Evolutionary conservation across 2,329 filamentous ascomycete species (phyloP).

Genomic region (Seiridium cupressi): DNA sequence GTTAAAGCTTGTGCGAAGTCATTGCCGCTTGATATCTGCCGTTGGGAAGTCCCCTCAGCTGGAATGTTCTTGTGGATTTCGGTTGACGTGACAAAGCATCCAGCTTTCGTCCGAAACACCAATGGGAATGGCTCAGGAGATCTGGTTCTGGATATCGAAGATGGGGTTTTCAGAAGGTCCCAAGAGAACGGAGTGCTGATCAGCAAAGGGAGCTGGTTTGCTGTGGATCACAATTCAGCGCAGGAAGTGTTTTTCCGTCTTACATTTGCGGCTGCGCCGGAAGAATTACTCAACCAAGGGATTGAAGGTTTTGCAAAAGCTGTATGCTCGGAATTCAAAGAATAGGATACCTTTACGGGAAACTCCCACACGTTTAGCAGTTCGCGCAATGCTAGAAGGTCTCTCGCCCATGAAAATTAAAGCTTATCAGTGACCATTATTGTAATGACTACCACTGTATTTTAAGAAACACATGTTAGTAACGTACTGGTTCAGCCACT

Average conservation of each 20-base stretch:
- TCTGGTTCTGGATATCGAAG: slow-evolving; percentile 22
- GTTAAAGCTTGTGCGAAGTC: not conserved
- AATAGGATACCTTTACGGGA: too few relatives aligned
- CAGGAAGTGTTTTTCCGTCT: slow-evolving; percentile 8
- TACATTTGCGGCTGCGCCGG: slow-evolving; percentile 12
- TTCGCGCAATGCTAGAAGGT: too few relatives aligned
- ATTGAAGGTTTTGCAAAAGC: not conserved
- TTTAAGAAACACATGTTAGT: too few relatives aligned
- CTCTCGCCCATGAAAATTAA: too few relatives aligned
- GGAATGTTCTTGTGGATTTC: not conserved
- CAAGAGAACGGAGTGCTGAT: slow-evolving; percentile 16
- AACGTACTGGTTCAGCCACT: too few relatives aligned
- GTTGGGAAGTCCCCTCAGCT: not conserved
- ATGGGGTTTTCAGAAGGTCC: slow-evolving; percentile 14
- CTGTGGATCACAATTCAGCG: slow-evolving; percentile 5
- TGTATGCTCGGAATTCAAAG: not conserved
- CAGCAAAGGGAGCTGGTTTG: slow-evolving; percentile 20
- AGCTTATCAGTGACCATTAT: too few relatives aligned
- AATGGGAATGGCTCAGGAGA: accelerated
- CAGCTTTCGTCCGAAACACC: not conserved
- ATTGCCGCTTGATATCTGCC: not conserved
- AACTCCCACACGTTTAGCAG: too few relatives aligned
- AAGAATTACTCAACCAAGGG: not conserved
- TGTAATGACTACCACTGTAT: too few relatives aligned
- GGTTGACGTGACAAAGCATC: not conserved